Conservation (phyloP, 176 grass and related monocot species). For the Tillandsia leiboldiana region DNA sequence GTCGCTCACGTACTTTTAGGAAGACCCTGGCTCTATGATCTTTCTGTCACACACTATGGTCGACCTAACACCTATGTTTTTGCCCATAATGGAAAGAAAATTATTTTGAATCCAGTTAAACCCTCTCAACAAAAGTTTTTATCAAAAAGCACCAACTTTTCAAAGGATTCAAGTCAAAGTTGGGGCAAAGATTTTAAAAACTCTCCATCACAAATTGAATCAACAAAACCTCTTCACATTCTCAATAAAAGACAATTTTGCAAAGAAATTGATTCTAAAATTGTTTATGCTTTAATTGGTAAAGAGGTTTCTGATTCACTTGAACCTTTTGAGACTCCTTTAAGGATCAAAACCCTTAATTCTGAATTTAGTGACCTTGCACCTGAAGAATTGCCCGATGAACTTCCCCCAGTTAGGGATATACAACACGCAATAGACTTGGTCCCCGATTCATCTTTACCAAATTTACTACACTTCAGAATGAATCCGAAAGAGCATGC, state of each 20-base stretch:
- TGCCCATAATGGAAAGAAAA: not conserved
- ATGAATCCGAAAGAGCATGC: not conserved
- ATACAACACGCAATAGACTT: slow-evolving; percentile 13
- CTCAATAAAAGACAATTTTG: not conserved
- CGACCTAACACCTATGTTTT: not conserved
- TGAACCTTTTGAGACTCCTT: not conserved
- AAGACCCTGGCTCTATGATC: not conserved
- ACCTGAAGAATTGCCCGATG: not conserved
- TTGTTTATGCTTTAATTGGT: not conserved
- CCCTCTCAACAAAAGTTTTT: not conserved
- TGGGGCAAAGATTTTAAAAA: not conserved
- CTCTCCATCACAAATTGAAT: not conserved
- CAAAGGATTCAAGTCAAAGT: not conserved
- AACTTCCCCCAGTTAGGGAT: too few species aligned
- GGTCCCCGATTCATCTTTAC: not conserved
- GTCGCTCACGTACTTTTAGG: not conserved
- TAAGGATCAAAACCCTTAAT: not conserved
- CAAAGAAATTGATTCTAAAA: not conserved
- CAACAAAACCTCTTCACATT: not conserved
- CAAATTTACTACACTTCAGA: not conserved
- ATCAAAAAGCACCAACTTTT: not conserved
- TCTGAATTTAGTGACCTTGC: not conserved
- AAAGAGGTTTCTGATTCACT: not conserved
- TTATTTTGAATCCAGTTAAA: not conserved
- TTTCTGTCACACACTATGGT: not conserved